Conservation (phyloP, 345 rosid species). For the Fremontodendron californicum region DNA sequence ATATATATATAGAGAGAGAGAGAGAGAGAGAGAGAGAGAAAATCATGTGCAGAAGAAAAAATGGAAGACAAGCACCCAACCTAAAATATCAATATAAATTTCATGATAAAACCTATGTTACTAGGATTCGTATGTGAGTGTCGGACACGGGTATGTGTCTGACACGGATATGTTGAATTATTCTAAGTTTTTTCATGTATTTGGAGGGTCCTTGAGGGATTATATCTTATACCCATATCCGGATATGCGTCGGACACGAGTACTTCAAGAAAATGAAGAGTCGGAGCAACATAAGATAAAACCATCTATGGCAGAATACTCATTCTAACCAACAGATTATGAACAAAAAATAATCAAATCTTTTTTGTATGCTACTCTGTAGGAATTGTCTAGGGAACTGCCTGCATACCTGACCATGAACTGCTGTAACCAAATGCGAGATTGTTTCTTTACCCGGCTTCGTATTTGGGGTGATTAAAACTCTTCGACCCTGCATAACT, state of each 20-base stretch:
- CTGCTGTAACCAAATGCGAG: constrained; percentile 56
- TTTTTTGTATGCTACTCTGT: neutral
- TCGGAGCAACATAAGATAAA: too few species aligned
- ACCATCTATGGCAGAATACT: neutral
- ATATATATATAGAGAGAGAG: too few species aligned
- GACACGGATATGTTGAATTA: too few species aligned
- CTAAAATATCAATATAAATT: neutral
- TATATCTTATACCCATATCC: too few species aligned
- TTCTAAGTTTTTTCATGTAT: too few species aligned
- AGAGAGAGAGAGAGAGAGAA: neutral
- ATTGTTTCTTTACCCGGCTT: constrained; percentile 66
- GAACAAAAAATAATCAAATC: neutral
- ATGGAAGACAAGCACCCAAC: neutral
- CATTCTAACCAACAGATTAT: neutral
- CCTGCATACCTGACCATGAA: constrained; percentile 58
- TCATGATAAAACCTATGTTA: too few species aligned
- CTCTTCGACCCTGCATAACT: constrained; percentile 54
- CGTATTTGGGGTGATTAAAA: constrained; percentile 59
- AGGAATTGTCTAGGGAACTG: neutral
- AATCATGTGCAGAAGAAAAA: neutral
- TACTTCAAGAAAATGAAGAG: too few species aligned
- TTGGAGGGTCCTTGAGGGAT: too few species aligned
- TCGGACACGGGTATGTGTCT: too few species aligned
- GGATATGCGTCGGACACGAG: too few species aligned
- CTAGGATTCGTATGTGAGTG: too few species aligned